Conservation (phyloP, 495 filamentous ascomycete genomes). For the Hypoxylon trugodes region DNA sequence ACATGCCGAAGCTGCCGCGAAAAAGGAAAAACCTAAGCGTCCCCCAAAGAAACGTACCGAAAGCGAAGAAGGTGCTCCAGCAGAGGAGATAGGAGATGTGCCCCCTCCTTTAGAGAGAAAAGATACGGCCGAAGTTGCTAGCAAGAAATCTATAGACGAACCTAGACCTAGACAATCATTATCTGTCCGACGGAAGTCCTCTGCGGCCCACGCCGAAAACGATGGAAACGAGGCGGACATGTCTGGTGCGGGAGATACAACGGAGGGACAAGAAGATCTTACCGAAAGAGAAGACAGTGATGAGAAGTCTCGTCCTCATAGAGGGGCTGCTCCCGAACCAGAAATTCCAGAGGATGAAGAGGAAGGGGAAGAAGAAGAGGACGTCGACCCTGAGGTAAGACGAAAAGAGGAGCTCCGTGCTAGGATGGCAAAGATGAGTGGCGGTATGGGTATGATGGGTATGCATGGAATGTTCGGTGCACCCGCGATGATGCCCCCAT, state of each 20-base stretch:
- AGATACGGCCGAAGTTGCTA: conserved; percentile 60
- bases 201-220: conserved; percentile 59
- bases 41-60: conserved; percentile 84
- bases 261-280: conserved; percentile 80
- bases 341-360: conserved; percentile 64
- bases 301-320: conserved; percentile 53
- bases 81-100: conserved; percentile 52
- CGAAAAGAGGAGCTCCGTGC: conserved; percentile 89
- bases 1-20: conserved; percentile 78
- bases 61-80: conserved; percentile 48
- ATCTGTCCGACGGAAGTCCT: conserved; percentile 61
- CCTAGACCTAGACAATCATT: conserved; percentile 52
- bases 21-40: conserved; percentile 87
- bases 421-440: conserved; percentile 98
- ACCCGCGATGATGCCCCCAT: conserved; percentile 71
- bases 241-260: conserved; percentile 83
- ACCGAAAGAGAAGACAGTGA: conserved; percentile 80
- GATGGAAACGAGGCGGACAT: conserved; percentile 92
- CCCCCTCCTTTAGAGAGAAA: conserved; percentile 52
- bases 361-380: conserved; percentile 82
- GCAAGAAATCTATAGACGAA: conserved; percentile 69
- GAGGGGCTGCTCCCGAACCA: conserved; percentile 42
- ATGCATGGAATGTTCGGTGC: conserved; percentile 94
- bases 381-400: conserved; percentile 88
- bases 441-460: conserved; percentile 98